Base-by-base conservation (phyloP, 805 yeast species). In the Limtongozyma cylindracea region DNA sequence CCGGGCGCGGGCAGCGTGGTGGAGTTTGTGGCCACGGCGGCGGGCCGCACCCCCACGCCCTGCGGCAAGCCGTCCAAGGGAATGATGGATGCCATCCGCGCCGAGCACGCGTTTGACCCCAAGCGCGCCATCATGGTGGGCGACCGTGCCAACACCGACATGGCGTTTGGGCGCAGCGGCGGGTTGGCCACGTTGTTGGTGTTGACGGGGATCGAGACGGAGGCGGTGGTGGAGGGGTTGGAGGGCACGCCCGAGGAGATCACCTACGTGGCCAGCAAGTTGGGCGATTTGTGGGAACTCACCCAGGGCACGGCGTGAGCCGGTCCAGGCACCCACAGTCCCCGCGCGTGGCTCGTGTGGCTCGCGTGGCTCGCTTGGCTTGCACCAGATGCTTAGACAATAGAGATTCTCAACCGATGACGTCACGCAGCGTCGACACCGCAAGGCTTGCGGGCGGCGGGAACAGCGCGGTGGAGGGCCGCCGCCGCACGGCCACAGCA, bases 1-100 rank as follows among this genome's bases (percentile, higher is more conserved):
- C 91, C 94, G 11, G 98, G 98, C 15, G 96, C 98, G 2, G 98
- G 98, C 1, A 69, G 94, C 2, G 61, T 78, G 30, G 68, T 84
- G 20, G 74, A 77, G 31, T 57, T 80, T 0, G 66, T 77, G 10
- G 62, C 76, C 2, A 64, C 47, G 31, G 69, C 84, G 8, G 47
- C 76, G 12, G 82, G 77, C n/a, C 60, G 94, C 31, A 49, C 60
- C 29, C 96, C 98, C 1, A 67, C 68, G 24, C 35, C 49, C 15
- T 73, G 95, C 35, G 98, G 98, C 24, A 88, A 88, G 40, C 98
- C 98, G 12, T 66, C 69, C 25, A 65, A 61, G 31, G 68, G 70
- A 24, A 82, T 88, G 94, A 61, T 88, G 69, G 76, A 77, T 37
- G 69, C 91, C 11, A 74, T 88, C 39, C 61, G 68, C 29, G 73